Base-by-base conservation (phyloP, 202 grass and related monocot species). In the Dendrocalamus latiflorus region DNA sequence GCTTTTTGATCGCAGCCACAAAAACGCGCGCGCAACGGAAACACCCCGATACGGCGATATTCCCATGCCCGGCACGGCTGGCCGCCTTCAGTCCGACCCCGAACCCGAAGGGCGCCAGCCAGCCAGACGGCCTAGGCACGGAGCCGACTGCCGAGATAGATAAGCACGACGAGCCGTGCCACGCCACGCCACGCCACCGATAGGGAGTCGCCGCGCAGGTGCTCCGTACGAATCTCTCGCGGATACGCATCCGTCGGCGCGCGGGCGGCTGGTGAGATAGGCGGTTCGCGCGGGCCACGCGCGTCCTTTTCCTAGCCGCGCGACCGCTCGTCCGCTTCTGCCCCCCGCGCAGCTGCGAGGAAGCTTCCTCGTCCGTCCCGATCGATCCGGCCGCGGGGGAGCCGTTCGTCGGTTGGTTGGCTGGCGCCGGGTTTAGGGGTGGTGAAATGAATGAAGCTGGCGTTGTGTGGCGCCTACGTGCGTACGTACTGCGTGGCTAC, bases 321-420 rank as follows among this genome's bases (percentile, higher is more conserved):
- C 13, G 14, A 12, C 76, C 14, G 20, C 18, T 44, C 54, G 78
- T 43, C 78, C 65, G 15, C 18, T 70, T n/a, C 9, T 11, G 39
- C 10, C 26, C 26, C 41, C 51, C 41, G 45, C 70, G 87, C 74
- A 89, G 77, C 87, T 86, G 65, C 83, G 25, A 8, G 45, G 87
- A 86, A 89, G 83, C 87, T 89, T 89, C 86, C 50, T 86, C 75
- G 72, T 8, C 48, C 77, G 33, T 17, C 43, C 20, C 24, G 21
- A 59, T 25, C 56, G 55, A 82, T 79, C 84, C 7, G 28, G 26
- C 8, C 73, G 61, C 80, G 34, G 57, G 57, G 69, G 44, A 44
- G 44, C 58, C 16, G 9, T 3, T 13, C 1, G 26, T 45, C 0
- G 53, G 44, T 1, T 38, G 47, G 48, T 15, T 47, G 12, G 13